phyloP scores from a whole-genome alignment of 108 stramenopile species.

The Cyclostephanos tholiformis region DNA sequence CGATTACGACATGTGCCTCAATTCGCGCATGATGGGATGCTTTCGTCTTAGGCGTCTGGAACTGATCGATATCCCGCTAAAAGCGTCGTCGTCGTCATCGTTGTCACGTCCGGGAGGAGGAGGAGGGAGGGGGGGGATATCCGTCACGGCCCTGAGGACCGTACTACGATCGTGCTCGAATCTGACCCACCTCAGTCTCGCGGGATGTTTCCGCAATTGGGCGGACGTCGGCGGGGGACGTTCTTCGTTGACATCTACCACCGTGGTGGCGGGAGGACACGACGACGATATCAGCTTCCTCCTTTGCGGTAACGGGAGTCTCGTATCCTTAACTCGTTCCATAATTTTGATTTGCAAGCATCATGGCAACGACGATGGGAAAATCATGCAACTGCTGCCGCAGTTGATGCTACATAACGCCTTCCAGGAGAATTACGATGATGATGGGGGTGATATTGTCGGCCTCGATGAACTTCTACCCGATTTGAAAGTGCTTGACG shows the following conservation, averaged over 20 bases:
- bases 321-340: background rate
- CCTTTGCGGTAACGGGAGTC: slow-evolving; percentile 19
- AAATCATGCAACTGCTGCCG: background rate
- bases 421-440: background rate
- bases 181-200: slow-evolving; percentile 40
- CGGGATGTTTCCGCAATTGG: slow-evolving; percentile 41
- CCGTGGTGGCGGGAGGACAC: background rate
- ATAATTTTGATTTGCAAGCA: background rate
- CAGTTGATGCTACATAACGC: background rate
- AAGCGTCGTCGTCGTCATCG: slow-evolving; percentile 2
- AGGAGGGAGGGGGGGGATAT: slow-evolving; percentile 15
- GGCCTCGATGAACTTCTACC: slow-evolving; percentile 30
- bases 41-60: slow-evolving; percentile 40
- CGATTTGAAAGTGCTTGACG: slow-evolving; percentile 36
- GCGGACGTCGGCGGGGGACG: slow-evolving; percentile 2
- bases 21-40: slow-evolving; percentile 30
- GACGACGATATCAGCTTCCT: slow-evolving; percentile 32
- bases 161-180: slow-evolving; percentile 38
- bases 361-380: background rate
- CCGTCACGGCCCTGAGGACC: slow-evolving; percentile 24
- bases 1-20: slow-evolving; percentile 28
- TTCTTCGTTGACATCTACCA: background rate
- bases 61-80: slow-evolving; percentile 39
- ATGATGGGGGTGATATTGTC: background rate
- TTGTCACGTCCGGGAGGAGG: background rate